Conservation (phyloP, 805 yeast species). For the Scheffersomyces stipitis region DNA sequence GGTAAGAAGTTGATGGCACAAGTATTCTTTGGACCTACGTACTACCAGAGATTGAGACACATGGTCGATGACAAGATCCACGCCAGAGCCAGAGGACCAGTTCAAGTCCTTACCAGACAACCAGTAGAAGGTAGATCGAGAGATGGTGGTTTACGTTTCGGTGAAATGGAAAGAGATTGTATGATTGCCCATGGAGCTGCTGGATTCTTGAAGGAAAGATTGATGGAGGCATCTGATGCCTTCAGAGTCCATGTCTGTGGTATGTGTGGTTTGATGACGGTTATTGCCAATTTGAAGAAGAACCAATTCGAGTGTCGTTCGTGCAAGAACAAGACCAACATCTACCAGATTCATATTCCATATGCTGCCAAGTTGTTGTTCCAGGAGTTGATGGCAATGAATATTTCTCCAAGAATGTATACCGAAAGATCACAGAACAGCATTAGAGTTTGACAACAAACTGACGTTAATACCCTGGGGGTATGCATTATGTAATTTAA, state of each 20-base stretch:
- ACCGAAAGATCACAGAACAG: slow-evolving; percentile 80
- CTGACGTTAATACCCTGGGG: slow-evolving; percentile 5
- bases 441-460: slow-evolving; percentile 26
- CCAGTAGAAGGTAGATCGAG: slow-evolving; percentile 99
- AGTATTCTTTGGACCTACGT: slow-evolving; percentile 99
- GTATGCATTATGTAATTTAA: slow-evolving; percentile 3
- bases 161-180: slow-evolving; percentile 99
- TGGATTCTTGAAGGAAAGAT: slow-evolving; percentile 93
- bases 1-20: slow-evolving; percentile 98
- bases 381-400: slow-evolving; percentile 99
- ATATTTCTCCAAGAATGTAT: slow-evolving; percentile 93
- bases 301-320: slow-evolving; percentile 98
- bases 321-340: slow-evolving; percentile 97
- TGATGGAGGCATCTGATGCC: slow-evolving; percentile 99
- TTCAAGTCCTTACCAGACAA: slow-evolving; percentile 95
- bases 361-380: slow-evolving; percentile 96
- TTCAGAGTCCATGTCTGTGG: slow-evolving; percentile 98
- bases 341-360: slow-evolving; percentile 96
- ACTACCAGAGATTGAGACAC: slow-evolving; percentile 97
- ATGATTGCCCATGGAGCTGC: slow-evolving; percentile 99
- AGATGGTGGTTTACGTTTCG: slow-evolving; percentile 99
- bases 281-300: slow-evolving; percentile 95
- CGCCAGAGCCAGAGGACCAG: slow-evolving; percentile 99
- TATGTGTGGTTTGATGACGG: slow-evolving; percentile 97
- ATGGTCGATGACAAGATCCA: slow-evolving; percentile 99